Evolutionary conservation across 1,139 yeast genomes (phyloP), one percentile per base, ranked within the genome.

Genomic region (Chernovozyma sophiae-reginae): DNA sequence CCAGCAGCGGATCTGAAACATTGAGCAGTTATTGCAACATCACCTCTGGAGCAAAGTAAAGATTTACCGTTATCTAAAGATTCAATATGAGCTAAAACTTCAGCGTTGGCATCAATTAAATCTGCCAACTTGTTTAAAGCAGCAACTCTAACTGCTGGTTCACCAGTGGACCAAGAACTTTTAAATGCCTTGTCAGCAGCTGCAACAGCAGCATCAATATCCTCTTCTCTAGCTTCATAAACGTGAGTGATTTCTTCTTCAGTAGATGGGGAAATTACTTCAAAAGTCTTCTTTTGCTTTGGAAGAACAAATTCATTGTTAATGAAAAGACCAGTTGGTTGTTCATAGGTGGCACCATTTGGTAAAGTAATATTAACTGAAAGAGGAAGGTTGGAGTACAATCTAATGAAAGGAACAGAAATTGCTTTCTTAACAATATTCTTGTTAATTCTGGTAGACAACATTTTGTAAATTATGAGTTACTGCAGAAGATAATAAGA

Each of bases 11-110:
- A 83, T 58, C 82, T 74, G 60, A 81, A 67, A 52, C 77, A 79
- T 44, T 69, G 72, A 45, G 80, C 74, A 40, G 81, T 67, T 49
- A 81, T 75, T n/a, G 62, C 74, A 35, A 86, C 72, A 55, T 86
- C 95, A 38, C 66, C 65, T 49, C 62, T 55, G 25, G 68, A 54
- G 55, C 74, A 72, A 41, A 68, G 65, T 51, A 81, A 67, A 37
- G 89, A 81, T 63, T 85, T 85, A 60, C 95, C 95, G 45, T 85
- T 82, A 57, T 85, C 94, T 62, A 82, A 70, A 24, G 90, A 72
- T 67, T 85, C 95, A 52, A 85, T 78, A 38, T 77, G 65, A 29
- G 86, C 79, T 40, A 85, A 58, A 33, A 74, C 56, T 38, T 81
- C 87, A 32, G 71, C 64, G 48, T 82, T 66, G 46, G 70, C 63